phyloP scores from a whole-genome alignment of 495 filamentous ascomycete genomes.

The Alectoria sarmentosa region DNA sequence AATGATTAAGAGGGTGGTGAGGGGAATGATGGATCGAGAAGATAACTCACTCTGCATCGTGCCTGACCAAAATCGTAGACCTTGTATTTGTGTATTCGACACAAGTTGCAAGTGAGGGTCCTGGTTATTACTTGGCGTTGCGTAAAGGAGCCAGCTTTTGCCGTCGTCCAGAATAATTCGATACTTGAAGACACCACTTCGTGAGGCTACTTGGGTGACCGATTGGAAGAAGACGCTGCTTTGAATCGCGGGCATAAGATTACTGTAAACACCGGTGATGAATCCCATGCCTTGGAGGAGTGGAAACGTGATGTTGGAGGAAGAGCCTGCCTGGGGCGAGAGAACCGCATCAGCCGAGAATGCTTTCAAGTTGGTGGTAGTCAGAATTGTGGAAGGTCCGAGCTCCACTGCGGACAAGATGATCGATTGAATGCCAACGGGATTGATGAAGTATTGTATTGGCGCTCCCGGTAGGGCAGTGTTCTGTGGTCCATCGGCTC shows the following conservation, averaged over 20 bases:
- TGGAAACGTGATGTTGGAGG: conserved; percentile 62
- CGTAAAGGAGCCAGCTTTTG: conserved; percentile 75
- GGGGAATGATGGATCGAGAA: too few relatives aligned
- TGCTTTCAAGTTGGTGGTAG: conserved; percentile 52
- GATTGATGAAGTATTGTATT: conserved; percentile 67
- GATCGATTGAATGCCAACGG: conserved; percentile 73
- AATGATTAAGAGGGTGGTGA: too few relatives aligned
- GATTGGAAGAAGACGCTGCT: conserved; percentile 66
- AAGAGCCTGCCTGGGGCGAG: conserved; percentile 42
- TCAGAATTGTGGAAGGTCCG: conserved; percentile 48
- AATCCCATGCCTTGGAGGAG: conserved; percentile 88
- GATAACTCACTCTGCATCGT: too few relatives aligned
- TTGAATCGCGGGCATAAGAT: conserved; percentile 61
- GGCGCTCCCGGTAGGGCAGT: conserved; percentile 49
- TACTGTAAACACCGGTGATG: conserved; percentile 70
- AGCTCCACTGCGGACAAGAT: conserved; percentile 75
- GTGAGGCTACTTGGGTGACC: conserved; percentile 50
- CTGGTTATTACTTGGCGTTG: conserved; percentile 41
- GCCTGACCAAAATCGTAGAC: conserved; percentile 53
- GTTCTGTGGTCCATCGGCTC: conserved; percentile 50
- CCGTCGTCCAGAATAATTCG: conserved; percentile 63
- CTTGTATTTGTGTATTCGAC: conserved; percentile 42
- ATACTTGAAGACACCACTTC: conserved; percentile 73
- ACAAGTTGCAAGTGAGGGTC: conserved; percentile 44
- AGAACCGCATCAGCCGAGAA: conserved; percentile 73